These are phyloP conservation scores for Aspergillus arachidicola DNA, from an alignment of 2,329 filamentous ascomycete species.

Conservation along the genomic window DNA sequence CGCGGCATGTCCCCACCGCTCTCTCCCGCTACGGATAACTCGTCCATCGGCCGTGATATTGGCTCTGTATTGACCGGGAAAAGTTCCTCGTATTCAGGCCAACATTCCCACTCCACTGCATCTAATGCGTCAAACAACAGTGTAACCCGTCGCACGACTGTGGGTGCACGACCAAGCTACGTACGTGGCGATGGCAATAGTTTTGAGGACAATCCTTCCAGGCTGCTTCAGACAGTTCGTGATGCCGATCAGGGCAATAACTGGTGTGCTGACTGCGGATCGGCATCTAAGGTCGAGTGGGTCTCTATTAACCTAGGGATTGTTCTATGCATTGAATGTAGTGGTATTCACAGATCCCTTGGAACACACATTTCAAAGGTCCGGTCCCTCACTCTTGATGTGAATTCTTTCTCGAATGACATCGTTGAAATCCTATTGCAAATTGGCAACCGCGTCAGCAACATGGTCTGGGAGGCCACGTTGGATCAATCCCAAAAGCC, in stretches of 20 bases:
- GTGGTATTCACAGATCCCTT: constrained; percentile 92
- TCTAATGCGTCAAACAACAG: constrained; percentile 48
- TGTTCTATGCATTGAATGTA: constrained; percentile 95
- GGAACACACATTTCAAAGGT: constrained; percentile 98
- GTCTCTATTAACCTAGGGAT: constrained; percentile 98
- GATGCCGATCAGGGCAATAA: constrained; percentile 91
- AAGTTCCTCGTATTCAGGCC: constrained; percentile 65
- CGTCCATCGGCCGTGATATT: constrained; percentile 77
- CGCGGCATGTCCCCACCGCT: constrained; percentile 57
- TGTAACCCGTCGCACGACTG: constrained; percentile 83
- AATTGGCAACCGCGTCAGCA: constrained; percentile 91
- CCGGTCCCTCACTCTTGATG: constrained; percentile 90
- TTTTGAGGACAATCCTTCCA: constrained; percentile 81
- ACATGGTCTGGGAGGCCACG: constrained; percentile 93
- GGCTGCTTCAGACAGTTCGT: constrained; percentile 81
- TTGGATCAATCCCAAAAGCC: constrained; percentile 77
- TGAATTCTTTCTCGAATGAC: constrained; percentile 93
- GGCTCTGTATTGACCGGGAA: constrained; percentile 93
- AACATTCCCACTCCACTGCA: constrained; percentile 50
- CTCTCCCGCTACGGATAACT: constrained; percentile 49
- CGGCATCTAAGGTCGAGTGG: constrained; percentile 93
- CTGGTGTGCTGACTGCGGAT: constrained; percentile 93
- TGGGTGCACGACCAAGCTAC: constrained; percentile 80
- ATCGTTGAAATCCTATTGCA: constrained; percentile 91
- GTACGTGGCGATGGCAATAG: constrained; percentile 68